A percentile compares a stretch with the other conserved stretches of the same genome.
Conservation (phyloP, 345 rosid genomes). For the Kernera saxatilis region DNA sequence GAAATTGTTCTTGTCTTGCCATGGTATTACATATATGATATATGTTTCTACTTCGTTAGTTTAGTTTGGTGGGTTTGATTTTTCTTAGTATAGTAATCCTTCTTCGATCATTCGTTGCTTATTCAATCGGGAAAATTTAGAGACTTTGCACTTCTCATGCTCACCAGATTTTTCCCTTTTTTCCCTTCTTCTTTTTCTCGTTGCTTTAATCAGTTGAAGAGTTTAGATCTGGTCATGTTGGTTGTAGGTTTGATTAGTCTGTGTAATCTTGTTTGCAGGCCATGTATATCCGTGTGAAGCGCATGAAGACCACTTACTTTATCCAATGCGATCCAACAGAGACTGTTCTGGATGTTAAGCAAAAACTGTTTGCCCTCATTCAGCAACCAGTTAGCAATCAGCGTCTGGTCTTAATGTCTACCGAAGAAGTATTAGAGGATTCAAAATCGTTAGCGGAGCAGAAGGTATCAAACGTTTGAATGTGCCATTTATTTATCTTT, state of each 20-base stretch:
- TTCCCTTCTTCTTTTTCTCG: not conserved
- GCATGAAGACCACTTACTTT: constrained; percentile 76
- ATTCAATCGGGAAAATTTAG: not conserved
- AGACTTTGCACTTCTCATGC: not conserved
- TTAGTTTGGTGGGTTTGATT: not conserved
- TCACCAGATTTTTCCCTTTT: not conserved
- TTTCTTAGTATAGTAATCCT: not conserved
- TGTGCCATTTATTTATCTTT: not conserved
- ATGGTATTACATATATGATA: constrained; percentile 11
- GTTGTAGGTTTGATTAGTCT: not conserved
- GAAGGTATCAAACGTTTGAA: constrained; percentile 39
- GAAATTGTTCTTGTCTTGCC: constrained; percentile 7
- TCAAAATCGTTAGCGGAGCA: constrained; percentile 78
- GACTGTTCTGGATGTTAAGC: constrained; percentile 64
- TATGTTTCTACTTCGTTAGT: not conserved
- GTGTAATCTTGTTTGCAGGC: constrained; percentile 42
- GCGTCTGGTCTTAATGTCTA: constrained; percentile 52
- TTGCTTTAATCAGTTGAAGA: not conserved
- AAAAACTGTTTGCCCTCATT: constrained; percentile 57
- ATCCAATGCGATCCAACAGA: constrained; percentile 86
- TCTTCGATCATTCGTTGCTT: not conserved
- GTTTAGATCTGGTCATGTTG: not conserved
- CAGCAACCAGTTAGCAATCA: constrained; percentile 69
- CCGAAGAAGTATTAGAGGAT: constrained; percentile 66
- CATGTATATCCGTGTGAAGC: constrained; percentile 92